Evolutionary conservation across 1,284 basidiomycete genomes (phyloP).

Genomic region (Boletus sp.): DNA sequence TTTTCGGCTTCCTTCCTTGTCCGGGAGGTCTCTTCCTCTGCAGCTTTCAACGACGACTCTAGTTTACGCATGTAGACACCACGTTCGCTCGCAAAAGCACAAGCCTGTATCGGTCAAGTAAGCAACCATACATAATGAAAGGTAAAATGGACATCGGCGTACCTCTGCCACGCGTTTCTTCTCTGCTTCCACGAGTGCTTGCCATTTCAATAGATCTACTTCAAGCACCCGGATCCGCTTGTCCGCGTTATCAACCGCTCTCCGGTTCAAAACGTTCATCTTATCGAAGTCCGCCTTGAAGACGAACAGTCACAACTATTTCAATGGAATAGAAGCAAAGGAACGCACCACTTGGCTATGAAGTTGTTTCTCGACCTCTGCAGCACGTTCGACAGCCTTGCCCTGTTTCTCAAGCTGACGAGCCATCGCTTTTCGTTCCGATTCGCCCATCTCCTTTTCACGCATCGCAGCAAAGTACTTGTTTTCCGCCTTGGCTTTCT

Average conservation of each 20-base stretch:
- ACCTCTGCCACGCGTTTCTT: conserved; percentile 36
- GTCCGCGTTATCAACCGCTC: conserved; percentile 40
- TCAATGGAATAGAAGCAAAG: background rate
- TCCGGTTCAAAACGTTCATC: conserved; percentile 43
- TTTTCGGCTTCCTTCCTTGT: conserved; percentile 51
- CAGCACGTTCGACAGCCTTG: conserved; percentile 68
- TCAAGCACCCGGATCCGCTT: conserved; percentile 34
- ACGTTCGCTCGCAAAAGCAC: conserved; percentile 27
- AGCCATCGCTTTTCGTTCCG: conserved; percentile 67
- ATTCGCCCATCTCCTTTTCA: conserved; percentile 79
- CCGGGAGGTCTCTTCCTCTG: conserved; percentile 31
- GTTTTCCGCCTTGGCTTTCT: conserved; percentile 93
- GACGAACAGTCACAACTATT: background rate
- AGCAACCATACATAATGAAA: conserved; percentile 16
- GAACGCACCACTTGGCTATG: conserved; percentile 52
- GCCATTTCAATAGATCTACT: conserved; percentile 32
- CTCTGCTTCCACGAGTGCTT: conserved; percentile 36
- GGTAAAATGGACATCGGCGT: background rate
- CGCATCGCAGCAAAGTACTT: conserved; percentile 92
- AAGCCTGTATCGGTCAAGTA: conserved; percentile 17
- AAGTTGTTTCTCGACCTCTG: conserved; percentile 63
- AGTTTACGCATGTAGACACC: conserved; percentile 26
- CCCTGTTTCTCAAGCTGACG: conserved; percentile 75
- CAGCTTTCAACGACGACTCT: conserved; percentile 19
- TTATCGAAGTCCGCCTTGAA: conserved; percentile 48